Conservation (phyloP, 371 early-diverging fungal species). For the Mortierella sp. region DNA sequence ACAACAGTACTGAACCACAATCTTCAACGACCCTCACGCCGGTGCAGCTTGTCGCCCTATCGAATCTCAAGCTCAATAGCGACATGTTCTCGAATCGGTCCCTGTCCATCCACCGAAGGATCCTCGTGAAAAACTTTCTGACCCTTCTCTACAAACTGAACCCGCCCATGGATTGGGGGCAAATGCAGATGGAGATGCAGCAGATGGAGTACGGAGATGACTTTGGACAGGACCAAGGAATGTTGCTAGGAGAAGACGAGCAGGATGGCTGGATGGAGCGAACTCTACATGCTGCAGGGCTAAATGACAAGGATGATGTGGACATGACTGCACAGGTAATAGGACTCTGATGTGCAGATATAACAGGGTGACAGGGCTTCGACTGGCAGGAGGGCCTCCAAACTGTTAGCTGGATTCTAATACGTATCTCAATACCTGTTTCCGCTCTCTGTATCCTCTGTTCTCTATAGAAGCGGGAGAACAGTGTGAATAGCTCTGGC, state of each 20-base stretch:
- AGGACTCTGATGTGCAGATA: too few relatives aligned
- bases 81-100: constrained; percentile 41
- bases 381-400: too few relatives aligned
- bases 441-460: too few relatives aligned
- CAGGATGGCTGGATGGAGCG: constrained; percentile 50
- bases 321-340: neutral
- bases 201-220: constrained; percentile 3
- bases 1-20: neutral
- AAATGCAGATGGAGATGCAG: constrained; percentile 18
- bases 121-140: constrained; percentile 41
- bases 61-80: constrained; percentile 35
- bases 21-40: constrained; percentile 10
- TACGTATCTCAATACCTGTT: too few relatives aligned
- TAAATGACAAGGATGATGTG: constrained; percentile 20
- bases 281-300: constrained; percentile 41
- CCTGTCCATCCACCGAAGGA: constrained; percentile 34
- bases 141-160: constrained; percentile 26
- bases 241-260: constrained; percentile 31
- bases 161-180: constrained; percentile 23
- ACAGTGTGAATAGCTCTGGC: neutral
- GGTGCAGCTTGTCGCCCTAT: constrained; percentile 21
- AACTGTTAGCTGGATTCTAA: too few relatives aligned
- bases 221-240: constrained; percentile 5
- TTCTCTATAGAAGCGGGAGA: neutral
- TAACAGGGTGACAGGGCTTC: too few relatives aligned